Base-by-base conservation (phyloP, 208 protist genomes). In the Novymonas esmeraldas region DNA sequence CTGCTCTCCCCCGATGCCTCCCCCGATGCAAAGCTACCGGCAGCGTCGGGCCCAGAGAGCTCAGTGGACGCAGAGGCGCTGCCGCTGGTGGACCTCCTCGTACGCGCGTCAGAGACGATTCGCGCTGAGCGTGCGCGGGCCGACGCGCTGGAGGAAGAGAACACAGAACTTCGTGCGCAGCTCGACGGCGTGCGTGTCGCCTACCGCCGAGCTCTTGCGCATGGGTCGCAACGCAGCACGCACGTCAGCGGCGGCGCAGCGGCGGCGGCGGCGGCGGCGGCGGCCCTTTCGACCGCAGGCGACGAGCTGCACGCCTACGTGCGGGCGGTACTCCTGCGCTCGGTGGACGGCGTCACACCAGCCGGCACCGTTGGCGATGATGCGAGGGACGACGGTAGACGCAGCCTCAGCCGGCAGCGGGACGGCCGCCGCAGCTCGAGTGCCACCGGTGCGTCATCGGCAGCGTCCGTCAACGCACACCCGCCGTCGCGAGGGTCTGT, bases 71-170 rank as follows among this genome's bases (percentile, higher is more conserved):
- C 14, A 39, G 48, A 46, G 11, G 34, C 56, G 0, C 41, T 61
- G 20, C 34, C 68, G 9, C 41, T 66, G 2, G 68, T 49, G 3
- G 68, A 73, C 16, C 36, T 79, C 6, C 44, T 79, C 26, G 34
- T 56, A 48, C 61, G 58, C 28, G 73, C 73, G 28, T 73, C 73
- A 1, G 67, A 70, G 10, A 45, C 68, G 3, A 79, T 79, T 28
- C 57, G 64, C 0, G 24, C 29, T 9, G 73, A 79, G 48, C 66
- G 73, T 18, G 46, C 18, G n/a, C 45, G 67, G 6, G 51, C 63
- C 2, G 64, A 59, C 48, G 45, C 49, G 9, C 51, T 82, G 20
- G 41, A 62, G 20, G 28, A 29, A 13, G 66, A 75, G 24, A 78
- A 74, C 28, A n/a, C n/a, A 7, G 16, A 41, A 16, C 71, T 82